These are phyloP conservation scores for Rhazya stricta DNA, from an alignment of 257 asterid species.

Conservation along the genomic window DNA sequence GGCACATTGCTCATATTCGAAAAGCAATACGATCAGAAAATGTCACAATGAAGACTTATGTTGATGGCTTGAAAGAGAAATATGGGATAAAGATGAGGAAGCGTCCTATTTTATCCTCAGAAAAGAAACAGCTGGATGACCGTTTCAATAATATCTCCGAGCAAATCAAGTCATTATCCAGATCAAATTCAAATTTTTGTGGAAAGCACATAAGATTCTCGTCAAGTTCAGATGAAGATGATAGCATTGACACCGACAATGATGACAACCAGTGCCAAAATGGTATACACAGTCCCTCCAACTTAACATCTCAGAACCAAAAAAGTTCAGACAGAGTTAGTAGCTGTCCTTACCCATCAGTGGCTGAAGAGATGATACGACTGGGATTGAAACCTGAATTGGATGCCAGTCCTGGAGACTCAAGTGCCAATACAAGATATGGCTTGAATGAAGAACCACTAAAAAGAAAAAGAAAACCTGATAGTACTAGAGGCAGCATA, in stretches of 20 bases:
- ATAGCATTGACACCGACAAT: slow-evolving; percentile 33
- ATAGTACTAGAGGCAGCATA: slow-evolving; percentile 25
- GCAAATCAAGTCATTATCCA: slow-evolving; percentile 57
- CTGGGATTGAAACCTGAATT: slow-evolving; percentile 61
- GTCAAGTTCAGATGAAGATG: slow-evolving; percentile 70
- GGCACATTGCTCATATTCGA: slow-evolving; percentile 40
- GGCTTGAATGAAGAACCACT: slow-evolving; percentile 28
- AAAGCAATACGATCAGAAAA: slow-evolving; percentile 47
- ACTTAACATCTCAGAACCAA: slow-evolving; percentile 29
- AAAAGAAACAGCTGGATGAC: slow-evolving; percentile 64
- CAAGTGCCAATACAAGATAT: slow-evolving; percentile 29
- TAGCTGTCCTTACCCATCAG: slow-evolving; percentile 95
- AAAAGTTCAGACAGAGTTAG: slow-evolving; percentile 48
- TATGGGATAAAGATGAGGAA: slow-evolving; percentile 37
- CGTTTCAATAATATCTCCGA: slow-evolving; percentile 53
- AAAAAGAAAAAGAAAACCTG: slow-evolving; percentile 52
- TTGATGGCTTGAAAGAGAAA: slow-evolving; percentile 35
- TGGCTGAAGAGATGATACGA: slow-evolving; percentile 71
- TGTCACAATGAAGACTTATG: slow-evolving; percentile 35
- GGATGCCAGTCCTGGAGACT: slow-evolving; percentile 20
- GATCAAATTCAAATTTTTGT: slow-evolving; percentile 35
- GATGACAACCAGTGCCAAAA: slow-evolving; percentile 32
- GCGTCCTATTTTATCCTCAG: slow-evolving; percentile 47
- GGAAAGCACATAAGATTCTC: slow-evolving; percentile 65
- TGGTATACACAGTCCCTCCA: slow-evolving; percentile 22